Base-by-base conservation (phyloP, 805 yeast species). In the Barnettozyma sp. region DNA sequence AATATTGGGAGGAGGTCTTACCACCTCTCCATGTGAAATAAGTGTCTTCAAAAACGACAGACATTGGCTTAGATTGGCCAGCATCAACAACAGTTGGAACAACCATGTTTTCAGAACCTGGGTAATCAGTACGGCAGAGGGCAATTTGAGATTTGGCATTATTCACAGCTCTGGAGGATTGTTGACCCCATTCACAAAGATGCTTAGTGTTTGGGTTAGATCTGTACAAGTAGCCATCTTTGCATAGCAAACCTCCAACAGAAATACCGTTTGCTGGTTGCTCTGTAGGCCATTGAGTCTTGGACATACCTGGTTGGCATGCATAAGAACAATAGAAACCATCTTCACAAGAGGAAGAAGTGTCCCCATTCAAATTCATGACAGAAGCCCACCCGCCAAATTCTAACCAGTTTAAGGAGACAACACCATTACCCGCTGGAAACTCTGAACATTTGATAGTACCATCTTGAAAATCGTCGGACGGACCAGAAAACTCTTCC, bases 51-150 rank as follows among this genome's bases (percentile, higher is more conserved):
- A 86, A 72, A 45, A 88, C 96, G 48, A 82, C 94, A 36, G 95
- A 71, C 49, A 87, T 66, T 39, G 82, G 80, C 54, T 70, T 61
- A 25, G 71, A 49, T 25, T 66, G 52, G 52, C 95, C 95, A 41
- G 81, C 82, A 22, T 59, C 60, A 35, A 88, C 82, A 44, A 75
- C 68, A 42, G 97, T 88, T 60, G 98, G 97, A 44, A 90, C 73
- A 49, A 80, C 94, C 97, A 90, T 92, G 75, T 87, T 87, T 71
- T 90, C 98, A 46, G 96, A 81, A 68, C 98, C 98, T 57, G 98
- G 98, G 76, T 90, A 90, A 63, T 90, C 98, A 44, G 98, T 90
- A 71, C 97, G 83, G 74, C 98, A 92, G 55, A 92, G 66, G 41
- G 97, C 90, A 52, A 90, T 87, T 35, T 71, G 70, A 41, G 80